Base-by-base conservation (phyloP, 805 yeast genomes). In the Kregervanrija fluxuum region DNA sequence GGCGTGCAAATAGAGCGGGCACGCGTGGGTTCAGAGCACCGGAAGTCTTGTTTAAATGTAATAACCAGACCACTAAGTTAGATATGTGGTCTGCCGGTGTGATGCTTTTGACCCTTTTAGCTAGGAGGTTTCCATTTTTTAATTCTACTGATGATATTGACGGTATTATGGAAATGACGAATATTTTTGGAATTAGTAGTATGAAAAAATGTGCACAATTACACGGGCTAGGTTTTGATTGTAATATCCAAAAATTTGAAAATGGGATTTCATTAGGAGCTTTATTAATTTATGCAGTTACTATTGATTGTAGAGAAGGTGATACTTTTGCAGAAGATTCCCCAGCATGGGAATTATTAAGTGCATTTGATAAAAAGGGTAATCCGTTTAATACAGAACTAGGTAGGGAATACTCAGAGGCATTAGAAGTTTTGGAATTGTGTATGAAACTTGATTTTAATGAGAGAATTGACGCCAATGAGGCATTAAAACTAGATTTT, bases 1-100 rank as follows among this genome's bases (percentile, higher is more conserved):
- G 95, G 55, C 74, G 99, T 46, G 98, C 98, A 0, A 93, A 93
- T 57, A 79, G 99, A 54, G 99, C 99, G 13, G 97, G 97, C 8
- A 89, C 97, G 1, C 73, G 97, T 54, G 97, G 97, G 0, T 89
- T 89, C 58, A 72, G 97, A 53, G 96, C 97, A 0, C 96, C 96
- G 0, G 97, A 89, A 60, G 96, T 89, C 4, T 67, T 90, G 44
- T 74, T 88, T 64, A 88, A 87, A 60, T 89, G 97, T 63, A 76
- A 85, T 1, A 80, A 85, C 47, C 97, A 89, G 66, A 73, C 84
- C 3, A 77, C 85, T 5, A 84, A 82, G 60, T 78, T 89, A 37
- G 97, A 89, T 62, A 76, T 87, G 8, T 89, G 97, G 97, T 82
- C 95, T 1, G 95, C 88, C 0, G 97, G 96, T 2, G 88, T 89